phyloP scores from a whole-genome alignment of 306 rosid species.

The Prunus persica region Prunus_persica_NCBIv2 NC_034011.1:16618001-16618500 shows the following conservation, averaged over 20 bases:
- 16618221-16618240: not conserved
- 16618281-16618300: not conserved
- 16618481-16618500: not conserved
- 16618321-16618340: not conserved
- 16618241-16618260: not conserved
- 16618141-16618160: not conserved
- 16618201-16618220: not conserved
- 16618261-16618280: not conserved
- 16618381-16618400: not conserved
- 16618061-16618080: not conserved
- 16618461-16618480: not conserved
- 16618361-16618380: not conserved
- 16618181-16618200: too few relatives aligned
- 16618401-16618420: not conserved
- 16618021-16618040: not conserved
- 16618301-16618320: not conserved
- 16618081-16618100: conserved; percentile 15
- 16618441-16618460: not conserved
- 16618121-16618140: not conserved
- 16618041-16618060: not conserved
- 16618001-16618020: conserved; percentile 11
- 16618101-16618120: not conserved
- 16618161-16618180: too few relatives aligned
- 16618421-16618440: not conserved
- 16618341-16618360: not conserved